These are phyloP conservation scores for Leccinum olivaceopallidum DNA, from an alignment of 768 basidiomycete species.

Conservation along the genomic window DNA sequence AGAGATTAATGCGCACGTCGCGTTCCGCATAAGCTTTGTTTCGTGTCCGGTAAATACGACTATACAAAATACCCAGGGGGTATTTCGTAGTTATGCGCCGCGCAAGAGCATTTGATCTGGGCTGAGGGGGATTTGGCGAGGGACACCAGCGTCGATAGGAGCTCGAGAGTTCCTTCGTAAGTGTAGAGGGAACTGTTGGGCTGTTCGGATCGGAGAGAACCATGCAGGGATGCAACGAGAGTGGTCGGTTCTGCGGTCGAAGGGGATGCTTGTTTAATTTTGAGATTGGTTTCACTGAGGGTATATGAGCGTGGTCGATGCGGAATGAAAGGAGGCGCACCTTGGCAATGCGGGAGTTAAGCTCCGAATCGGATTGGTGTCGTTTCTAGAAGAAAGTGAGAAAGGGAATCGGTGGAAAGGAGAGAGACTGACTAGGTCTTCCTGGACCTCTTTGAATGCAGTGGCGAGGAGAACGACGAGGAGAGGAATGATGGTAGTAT, in stretches of 20 bases:
- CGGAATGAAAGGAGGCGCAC: slow-evolving; percentile 41
- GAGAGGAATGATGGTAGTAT: slow-evolving; percentile 93
- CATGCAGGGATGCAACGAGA: slow-evolving; percentile 69
- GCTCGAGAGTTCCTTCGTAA: slow-evolving; percentile 80
- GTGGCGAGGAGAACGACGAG: slow-evolving; percentile 87
- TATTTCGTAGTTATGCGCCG: slow-evolving; percentile 95
- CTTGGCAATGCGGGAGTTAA: slow-evolving; percentile 82
- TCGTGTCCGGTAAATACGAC: slow-evolving; percentile 97
- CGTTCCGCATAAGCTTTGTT: slow-evolving; percentile 97
- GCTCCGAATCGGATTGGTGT: slow-evolving; percentile 90
- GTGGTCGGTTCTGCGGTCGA: slow-evolving; percentile 75
- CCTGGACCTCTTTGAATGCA: slow-evolving; percentile 93
- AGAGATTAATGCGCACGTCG: slow-evolving; percentile 66
- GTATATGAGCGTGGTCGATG: background rate
- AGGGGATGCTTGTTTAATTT: slow-evolving; percentile 94
- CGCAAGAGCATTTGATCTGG: slow-evolving; percentile 94
- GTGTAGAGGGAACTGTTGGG: slow-evolving; percentile 98
- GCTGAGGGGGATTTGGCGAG: slow-evolving; percentile 85
- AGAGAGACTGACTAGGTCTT: slow-evolving; percentile 63
- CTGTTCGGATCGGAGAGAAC: slow-evolving; percentile 90
- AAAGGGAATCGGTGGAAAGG: background rate
- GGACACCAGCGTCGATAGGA: slow-evolving; percentile 55
- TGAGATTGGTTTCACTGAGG: slow-evolving; percentile 91
- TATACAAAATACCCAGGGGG: slow-evolving; percentile 93
- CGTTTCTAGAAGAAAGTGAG: slow-evolving; percentile 68